Conservation (phyloP, 75 land plant species). For the Pinus tabuliformis region DNA sequence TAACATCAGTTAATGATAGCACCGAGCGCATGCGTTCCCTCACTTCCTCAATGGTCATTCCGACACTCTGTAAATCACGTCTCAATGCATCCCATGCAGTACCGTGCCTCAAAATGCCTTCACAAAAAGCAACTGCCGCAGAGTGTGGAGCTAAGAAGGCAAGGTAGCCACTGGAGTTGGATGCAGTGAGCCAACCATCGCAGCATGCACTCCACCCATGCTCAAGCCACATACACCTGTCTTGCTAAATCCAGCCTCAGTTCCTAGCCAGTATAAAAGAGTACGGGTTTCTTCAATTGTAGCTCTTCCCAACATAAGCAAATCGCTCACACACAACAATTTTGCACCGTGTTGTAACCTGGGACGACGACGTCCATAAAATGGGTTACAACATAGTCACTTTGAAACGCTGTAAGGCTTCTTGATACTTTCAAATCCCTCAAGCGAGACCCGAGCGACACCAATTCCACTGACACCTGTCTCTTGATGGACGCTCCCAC, state of each 20-base stretch:
- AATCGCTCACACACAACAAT: slow-evolving; percentile 95
- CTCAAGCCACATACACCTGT: slow-evolving; percentile 95
- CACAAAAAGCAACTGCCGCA: slow-evolving; percentile 95
- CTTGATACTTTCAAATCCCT: slow-evolving; percentile 1
- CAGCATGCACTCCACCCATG: slow-evolving; percentile 99
- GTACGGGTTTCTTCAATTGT: slow-evolving; percentile 95
- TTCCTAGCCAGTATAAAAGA: slow-evolving; percentile 85
- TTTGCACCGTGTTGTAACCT: slow-evolving; percentile 80
- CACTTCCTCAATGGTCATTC: slow-evolving; percentile 85
- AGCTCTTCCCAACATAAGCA: slow-evolving; percentile 86
- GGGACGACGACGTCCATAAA: slow-evolving; percentile 91
- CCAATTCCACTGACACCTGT: too few relatives aligned
- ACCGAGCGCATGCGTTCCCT: slow-evolving; percentile 87
- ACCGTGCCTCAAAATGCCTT: slow-evolving; percentile 81
- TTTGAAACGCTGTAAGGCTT: not conserved
- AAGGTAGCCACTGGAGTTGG: slow-evolving; percentile 87
- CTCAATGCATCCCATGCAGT: slow-evolving; percentile 98
- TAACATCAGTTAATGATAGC: slow-evolving; percentile 92
- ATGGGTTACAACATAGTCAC: slow-evolving; percentile 66
- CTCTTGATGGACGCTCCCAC: too few relatives aligned
- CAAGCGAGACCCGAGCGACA: too few relatives aligned
- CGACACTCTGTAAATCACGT: slow-evolving; percentile 53
- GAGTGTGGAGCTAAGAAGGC: slow-evolving; percentile 96
- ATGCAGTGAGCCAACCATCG: slow-evolving; percentile 97
- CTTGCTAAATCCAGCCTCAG: slow-evolving; percentile 80